Conservation (phyloP, 148 eudicot genomes). For the Diospyros kaki region DNA sequence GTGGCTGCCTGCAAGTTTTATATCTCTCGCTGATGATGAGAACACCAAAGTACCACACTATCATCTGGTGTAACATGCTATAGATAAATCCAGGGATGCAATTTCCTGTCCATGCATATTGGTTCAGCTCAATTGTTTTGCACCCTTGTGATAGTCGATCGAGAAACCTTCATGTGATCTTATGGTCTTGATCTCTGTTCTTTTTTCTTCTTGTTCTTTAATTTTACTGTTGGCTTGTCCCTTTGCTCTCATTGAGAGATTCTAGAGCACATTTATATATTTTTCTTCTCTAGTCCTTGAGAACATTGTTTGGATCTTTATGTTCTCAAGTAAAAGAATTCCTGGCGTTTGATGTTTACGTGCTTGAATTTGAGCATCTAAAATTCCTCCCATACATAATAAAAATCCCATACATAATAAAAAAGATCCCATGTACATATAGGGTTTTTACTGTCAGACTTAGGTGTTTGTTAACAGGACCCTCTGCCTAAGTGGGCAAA, state of each 20-base stretch:
- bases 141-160: no score
- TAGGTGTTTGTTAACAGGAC: not conserved
- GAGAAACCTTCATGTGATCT: not conserved
- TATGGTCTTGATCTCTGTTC: not conserved
- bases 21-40: no score
- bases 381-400: no score
- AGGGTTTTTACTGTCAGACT: not conserved
- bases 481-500: slow-evolving; percentile 5
- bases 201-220: not conserved
- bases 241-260: not conserved
- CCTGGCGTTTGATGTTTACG: not conserved
- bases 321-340: not conserved
- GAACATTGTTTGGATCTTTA: not conserved
- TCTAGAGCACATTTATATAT: not conserved
- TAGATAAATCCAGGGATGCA: no score
- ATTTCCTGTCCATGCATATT: no score
- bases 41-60: no score
- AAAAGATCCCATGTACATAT: not conserved
- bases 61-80: no score
- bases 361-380: no score
- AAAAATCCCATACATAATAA: no score
- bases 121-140: no score
- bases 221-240: not conserved
- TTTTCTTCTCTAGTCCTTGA: not conserved
- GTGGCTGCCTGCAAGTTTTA: no score